phyloP scores from a whole-genome alignment of 2,329 filamentous ascomycete species.

The Fusarium haematococcum region DNA sequence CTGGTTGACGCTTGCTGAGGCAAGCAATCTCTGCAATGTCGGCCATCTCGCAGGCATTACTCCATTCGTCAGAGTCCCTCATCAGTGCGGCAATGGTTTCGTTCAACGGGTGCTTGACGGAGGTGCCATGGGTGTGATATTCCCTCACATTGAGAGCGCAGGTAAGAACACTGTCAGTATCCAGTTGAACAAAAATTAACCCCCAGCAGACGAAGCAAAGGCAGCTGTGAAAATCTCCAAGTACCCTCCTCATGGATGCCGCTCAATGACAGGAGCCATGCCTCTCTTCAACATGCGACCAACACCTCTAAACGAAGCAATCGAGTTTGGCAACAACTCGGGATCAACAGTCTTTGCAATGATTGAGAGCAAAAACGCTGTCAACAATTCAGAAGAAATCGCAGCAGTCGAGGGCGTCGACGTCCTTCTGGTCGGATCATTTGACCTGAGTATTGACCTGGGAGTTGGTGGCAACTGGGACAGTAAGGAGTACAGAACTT shows the following conservation, averaged over 20 bases:
- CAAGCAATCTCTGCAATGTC: slow-evolving; percentile 42
- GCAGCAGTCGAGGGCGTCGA: slow-evolving; percentile 47
- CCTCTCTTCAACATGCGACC: slow-evolving; percentile 37
- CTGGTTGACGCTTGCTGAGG: slow-evolving; percentile 43
- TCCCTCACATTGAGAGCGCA: slow-evolving; percentile 20
- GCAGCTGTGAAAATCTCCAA: slow-evolving; percentile 54
- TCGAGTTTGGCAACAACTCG: slow-evolving; percentile 31
- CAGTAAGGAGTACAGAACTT: slow-evolving; percentile 14
- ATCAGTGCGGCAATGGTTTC: background rate
- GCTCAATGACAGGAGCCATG: slow-evolving; percentile 41
- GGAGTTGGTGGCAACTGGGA: slow-evolving; percentile 21
- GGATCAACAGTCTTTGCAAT: slow-evolving; percentile 44
- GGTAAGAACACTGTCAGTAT: slow-evolving; percentile 33
- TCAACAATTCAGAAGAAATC: slow-evolving; percentile 46
- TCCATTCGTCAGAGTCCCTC: background rate
- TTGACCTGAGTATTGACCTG: slow-evolving; percentile 43
- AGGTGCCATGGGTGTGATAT: slow-evolving; percentile 3
- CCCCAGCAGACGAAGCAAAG: slow-evolving; percentile 51
- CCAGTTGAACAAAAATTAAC: background rate
- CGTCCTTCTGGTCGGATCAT: slow-evolving; percentile 48
- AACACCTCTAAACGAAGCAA: slow-evolving; percentile 17
- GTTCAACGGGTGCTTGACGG: background rate
- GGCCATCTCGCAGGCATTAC: background rate
- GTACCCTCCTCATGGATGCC: slow-evolving; percentile 39
- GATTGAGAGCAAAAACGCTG: slow-evolving; percentile 42